These are phyloP conservation scores for Aspergillus thermomutatus DNA, from an alignment of 2,329 filamentous ascomycete genomes.

Conservation along the genomic window DNA sequence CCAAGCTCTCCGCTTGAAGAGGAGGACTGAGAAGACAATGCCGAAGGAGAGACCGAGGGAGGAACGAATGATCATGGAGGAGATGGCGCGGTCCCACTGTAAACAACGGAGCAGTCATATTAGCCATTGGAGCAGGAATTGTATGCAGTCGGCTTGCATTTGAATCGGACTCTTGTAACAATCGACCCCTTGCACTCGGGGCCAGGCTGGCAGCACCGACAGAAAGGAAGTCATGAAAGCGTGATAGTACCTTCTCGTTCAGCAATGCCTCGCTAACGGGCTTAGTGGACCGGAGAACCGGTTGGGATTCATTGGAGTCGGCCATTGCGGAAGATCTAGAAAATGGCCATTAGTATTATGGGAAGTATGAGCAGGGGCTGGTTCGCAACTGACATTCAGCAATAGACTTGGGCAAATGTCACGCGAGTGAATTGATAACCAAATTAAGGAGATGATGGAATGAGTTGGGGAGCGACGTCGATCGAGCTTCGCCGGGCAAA, in stretches of 20 bases:
- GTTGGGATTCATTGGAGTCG: conserved; percentile 52
- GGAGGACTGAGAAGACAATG: conserved; percentile 94
- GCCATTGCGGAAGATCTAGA: conserved; percentile 48
- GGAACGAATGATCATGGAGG: conserved; percentile 95
- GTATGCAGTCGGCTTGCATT: neutral
- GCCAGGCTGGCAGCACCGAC: neutral
- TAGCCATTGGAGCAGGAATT: conserved; percentile 8
- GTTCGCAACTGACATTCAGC: conserved; percentile 12
- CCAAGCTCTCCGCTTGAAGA: conserved; percentile 98
- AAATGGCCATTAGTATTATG: conserved; percentile 14
- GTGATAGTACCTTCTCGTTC: conserved; percentile 84
- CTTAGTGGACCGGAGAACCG: conserved; percentile 65
- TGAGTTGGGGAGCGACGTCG: conserved; percentile 13
- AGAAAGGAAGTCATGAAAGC: neutral
- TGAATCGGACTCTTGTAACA: neutral
- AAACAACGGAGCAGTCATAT: conserved; percentile 11
- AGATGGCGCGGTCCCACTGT: conserved; percentile 98
- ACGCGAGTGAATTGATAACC: conserved; percentile 8
- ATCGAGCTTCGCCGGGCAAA: conserved; percentile 29
- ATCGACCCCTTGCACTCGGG: neutral
- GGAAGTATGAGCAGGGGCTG: neutral
- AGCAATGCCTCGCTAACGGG: conserved; percentile 96
- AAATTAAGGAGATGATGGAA: conserved; percentile 13
- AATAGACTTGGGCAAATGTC: conserved; percentile 4
- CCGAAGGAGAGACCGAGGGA: conserved; percentile 94